Percentiles rank a stretch among this genome's conserved stretches.
Evolutionary conservation across 176 grass and related monocot species (phyloP).

Genomic region (Musa troglodytarum): DNA sequence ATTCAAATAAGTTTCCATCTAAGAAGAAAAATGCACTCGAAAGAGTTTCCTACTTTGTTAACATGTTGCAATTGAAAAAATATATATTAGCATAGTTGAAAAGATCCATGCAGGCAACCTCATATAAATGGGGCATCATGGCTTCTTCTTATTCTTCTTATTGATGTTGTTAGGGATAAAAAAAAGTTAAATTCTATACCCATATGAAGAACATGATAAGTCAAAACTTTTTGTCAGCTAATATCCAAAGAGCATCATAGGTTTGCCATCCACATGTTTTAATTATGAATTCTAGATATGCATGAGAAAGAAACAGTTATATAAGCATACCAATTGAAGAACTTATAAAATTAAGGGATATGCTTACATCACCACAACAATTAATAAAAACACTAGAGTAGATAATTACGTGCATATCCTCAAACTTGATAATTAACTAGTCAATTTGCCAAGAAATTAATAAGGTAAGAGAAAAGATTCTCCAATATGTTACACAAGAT

Average conservation of each 20-base stretch:
- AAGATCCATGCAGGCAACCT: background rate
- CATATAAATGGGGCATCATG: background rate
- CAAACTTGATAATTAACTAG: background rate
- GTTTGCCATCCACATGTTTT: background rate
- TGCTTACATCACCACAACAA: background rate
- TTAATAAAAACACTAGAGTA: background rate
- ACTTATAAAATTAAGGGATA: background rate
- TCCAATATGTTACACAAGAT: constrained; percentile 1
- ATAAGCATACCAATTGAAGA: background rate
- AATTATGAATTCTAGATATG: background rate
- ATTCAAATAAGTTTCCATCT: background rate
- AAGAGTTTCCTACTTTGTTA: background rate
- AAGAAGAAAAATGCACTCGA: background rate
- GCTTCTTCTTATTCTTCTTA: background rate
- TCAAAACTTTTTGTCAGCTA: background rate
- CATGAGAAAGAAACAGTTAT: background rate
- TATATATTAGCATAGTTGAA: background rate
- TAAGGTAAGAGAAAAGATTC: background rate
- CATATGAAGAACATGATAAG: background rate
- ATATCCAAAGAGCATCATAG: background rate
- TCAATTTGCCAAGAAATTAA: background rate
- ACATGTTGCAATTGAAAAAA: background rate
- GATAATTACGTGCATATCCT: background rate
- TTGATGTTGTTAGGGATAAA: background rate
- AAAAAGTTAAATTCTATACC: background rate